These are phyloP conservation scores for Syzygium oleosum DNA, from an alignment of 345 rosid genomes.

Conservation along the genomic window DNA sequence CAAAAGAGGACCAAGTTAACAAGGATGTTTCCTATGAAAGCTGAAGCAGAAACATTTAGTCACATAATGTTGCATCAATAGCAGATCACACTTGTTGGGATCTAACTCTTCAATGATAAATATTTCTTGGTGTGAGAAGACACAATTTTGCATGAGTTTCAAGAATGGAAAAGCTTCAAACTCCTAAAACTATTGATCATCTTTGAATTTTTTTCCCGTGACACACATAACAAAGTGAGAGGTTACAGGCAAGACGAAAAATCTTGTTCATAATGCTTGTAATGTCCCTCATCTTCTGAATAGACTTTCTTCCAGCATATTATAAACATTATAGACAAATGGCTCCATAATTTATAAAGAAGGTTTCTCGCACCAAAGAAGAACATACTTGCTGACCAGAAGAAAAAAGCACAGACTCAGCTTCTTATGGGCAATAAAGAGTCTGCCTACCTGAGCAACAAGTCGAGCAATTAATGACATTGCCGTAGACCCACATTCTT, in stretches of 20 bases:
- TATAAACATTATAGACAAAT: not conserved
- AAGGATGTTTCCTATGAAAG: not conserved
- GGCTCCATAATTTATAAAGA: not conserved
- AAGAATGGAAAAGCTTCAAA: not conserved
- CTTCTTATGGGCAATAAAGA: not conserved
- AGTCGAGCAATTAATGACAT: conserved; percentile 79
- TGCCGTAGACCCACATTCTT: conserved; percentile 38
- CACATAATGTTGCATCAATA: not conserved
- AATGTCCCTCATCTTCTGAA: not conserved
- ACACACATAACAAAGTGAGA: not conserved
- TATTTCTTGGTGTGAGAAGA: not conserved
- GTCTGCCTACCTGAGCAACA: conserved; percentile 56
- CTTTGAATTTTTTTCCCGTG: not conserved
- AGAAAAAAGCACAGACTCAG: not conserved
- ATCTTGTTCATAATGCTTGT: not conserved
- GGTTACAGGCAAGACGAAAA: not conserved
- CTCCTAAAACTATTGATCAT: not conserved
- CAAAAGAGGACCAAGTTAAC: not conserved
- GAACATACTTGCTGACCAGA: not conserved
- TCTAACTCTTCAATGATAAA: not conserved
- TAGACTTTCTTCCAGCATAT: not conserved
- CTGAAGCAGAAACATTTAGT: not conserved
- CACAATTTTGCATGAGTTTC: not conserved
- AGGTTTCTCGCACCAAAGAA: not conserved
- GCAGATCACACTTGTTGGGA: not conserved